phyloP scores from a whole-genome alignment of 371 early-diverging fungal genomes.

The Lichtheimia hyalospora region DNA sequence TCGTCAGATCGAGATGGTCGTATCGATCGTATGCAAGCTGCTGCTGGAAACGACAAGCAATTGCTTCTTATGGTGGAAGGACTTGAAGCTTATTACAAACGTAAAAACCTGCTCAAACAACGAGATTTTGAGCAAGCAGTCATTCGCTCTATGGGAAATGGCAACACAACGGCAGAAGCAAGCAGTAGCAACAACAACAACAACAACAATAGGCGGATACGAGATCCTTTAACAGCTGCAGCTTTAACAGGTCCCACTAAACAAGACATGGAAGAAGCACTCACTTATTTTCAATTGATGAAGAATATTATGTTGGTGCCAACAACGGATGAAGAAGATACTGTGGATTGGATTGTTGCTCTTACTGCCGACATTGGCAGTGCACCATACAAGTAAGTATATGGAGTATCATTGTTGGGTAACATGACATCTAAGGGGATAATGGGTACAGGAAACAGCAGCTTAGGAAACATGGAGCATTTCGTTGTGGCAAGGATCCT shows the following conservation, averaged over 20 bases:
- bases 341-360: constrained; percentile 48
- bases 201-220: constrained; percentile 6
- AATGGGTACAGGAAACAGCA: background rate
- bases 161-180: constrained; percentile 10
- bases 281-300: constrained; percentile 45
- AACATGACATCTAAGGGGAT: background rate
- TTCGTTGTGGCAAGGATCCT: constrained; percentile 40
- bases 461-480: constrained; percentile 7
- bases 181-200: constrained; percentile 2
- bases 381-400: constrained; percentile 56
- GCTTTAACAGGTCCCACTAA: constrained; percentile 22
- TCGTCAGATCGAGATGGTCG: constrained; percentile 12
- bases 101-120: constrained; percentile 26
- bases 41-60: constrained; percentile 13
- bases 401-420: too few species aligned
- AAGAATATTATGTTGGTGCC: constrained; percentile 46
- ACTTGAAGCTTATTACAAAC: constrained; percentile 49
- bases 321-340: constrained; percentile 50
- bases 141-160: constrained; percentile 9
- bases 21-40: constrained; percentile 20
- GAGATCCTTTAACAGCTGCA: constrained; percentile 12
- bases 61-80: constrained; percentile 58
- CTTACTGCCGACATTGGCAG: constrained; percentile 64
- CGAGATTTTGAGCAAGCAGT: constrained; percentile 42
- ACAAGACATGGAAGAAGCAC: constrained; percentile 34